These are phyloP conservation scores for Chlamydomonas reinhardtii DNA, from an alignment of 163 green algal genomes.

Conservation along the genomic window DNA sequence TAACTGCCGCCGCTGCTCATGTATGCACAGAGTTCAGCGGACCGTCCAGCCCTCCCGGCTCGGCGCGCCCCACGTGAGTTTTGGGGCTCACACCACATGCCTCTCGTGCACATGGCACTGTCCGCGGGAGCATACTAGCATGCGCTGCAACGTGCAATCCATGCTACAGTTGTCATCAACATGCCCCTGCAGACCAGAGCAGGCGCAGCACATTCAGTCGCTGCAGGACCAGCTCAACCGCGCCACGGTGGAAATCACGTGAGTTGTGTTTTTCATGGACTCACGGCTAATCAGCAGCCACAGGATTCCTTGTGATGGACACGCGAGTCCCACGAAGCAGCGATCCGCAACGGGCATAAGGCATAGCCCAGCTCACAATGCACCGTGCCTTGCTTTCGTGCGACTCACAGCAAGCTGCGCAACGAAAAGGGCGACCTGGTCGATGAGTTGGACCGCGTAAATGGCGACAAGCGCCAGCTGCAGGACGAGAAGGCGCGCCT, in stretches of 20 bases:
- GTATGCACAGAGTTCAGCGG: constrained; percentile 3
- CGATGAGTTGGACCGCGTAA: constrained; percentile 25
- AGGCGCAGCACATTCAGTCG: not conserved
- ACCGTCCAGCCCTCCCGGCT: constrained; percentile 1
- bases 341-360: no score
- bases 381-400: not conserved
- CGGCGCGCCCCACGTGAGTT: constrained; percentile 17
- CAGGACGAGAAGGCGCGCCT: constrained; percentile 43
- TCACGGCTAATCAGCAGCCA: no score
- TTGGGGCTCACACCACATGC: no score
- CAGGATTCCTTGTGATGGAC: no score
- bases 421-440: constrained; percentile 49
- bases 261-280: not conserved
- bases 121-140: no score
- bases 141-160: no score
- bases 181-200: not conserved
- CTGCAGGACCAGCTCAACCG: constrained; percentile 47
- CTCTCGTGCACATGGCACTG: no score
- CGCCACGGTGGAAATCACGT: constrained; percentile 29
- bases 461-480: constrained; percentile 8
- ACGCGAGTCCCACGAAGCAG: no score
- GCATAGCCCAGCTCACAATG: no score
- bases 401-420: constrained; percentile 38
- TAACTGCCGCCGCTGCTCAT: not conserved
- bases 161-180: no score